A percentile compares a stretch with the other conserved stretches of the same genome.
Conservation (phyloP, 805 yeast species). For the Candida orba region DNA sequence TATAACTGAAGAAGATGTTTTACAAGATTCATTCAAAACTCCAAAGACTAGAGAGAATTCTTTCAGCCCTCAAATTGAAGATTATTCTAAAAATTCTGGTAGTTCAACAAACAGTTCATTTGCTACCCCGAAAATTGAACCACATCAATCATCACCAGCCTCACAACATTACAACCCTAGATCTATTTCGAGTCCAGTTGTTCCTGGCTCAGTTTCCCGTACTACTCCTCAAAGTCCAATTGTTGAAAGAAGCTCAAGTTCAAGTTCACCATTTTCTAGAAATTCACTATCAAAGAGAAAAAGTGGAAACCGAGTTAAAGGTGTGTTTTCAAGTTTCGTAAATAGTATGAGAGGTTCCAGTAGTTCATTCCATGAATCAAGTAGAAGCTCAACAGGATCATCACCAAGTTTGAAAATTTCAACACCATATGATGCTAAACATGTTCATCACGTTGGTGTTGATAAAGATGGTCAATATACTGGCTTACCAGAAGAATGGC, state of each 20-base stretch:
- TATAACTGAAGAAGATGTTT: conserved; percentile 15
- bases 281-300: conserved; percentile 24
- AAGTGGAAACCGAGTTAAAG: conserved; percentile 48
- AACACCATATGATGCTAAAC: conserved; percentile 87
- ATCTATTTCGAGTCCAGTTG: conserved; percentile 5
- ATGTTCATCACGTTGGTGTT: conserved; percentile 88
- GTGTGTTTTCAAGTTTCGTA: conserved; percentile 46
- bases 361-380: neutral
- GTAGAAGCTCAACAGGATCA: conserved; percentile 28
- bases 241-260: conserved; percentile 18
- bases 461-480: conserved; percentile 83
- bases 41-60: conserved; percentile 11
- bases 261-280: conserved; percentile 20
- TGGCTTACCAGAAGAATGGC: conserved; percentile 94
- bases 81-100: conserved; percentile 4
- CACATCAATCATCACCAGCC: neutral
- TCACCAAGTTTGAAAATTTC: conserved; percentile 49
- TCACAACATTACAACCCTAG: neutral
- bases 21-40: neutral
- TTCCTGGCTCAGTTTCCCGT: neutral
- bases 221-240: conserved; percentile 1
- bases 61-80: conserved; percentile 5
- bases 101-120: conserved; percentile 6
- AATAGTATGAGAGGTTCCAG: conserved; percentile 27
- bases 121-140: conserved; percentile 2